Percentiles rank a stretch among this genome's conserved stretches.
phyloP scores from a whole-genome alignment of 257 asterid genomes.

The Osmanthus fragrans region DNA sequence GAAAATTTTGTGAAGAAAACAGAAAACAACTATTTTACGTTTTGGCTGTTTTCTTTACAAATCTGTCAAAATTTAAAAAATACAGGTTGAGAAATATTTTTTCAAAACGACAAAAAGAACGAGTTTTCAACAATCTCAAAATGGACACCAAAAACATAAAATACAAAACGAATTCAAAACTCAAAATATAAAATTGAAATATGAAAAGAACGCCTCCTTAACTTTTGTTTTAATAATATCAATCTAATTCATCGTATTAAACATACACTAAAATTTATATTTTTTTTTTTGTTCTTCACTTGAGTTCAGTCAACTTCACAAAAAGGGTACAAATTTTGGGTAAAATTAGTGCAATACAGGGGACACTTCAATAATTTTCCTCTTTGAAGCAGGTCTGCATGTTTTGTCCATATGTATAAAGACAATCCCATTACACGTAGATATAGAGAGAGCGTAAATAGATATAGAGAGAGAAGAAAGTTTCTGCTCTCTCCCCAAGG shows the following conservation, averaged over 20 bases:
- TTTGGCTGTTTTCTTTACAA: no score
- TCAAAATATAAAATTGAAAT: no score
- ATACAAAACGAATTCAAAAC: no score
- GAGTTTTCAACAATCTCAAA: no score
- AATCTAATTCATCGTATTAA: not conserved
- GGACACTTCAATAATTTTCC: not conserved
- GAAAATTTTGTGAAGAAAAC: no score
- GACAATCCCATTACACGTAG: not conserved
- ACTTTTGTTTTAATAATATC: not conserved
- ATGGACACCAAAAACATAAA: no score
- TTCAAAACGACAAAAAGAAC: no score
- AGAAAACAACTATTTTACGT: no score
- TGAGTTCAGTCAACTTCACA: not conserved
- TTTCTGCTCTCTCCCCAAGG: conserved; percentile 34
- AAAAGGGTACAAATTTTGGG: not conserved
- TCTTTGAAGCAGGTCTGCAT: not conserved
- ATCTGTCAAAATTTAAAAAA: no score
- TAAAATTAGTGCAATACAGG: not conserved
- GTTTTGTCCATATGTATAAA: conserved; percentile 1
- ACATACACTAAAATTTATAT: not conserved
- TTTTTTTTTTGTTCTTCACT: no score
- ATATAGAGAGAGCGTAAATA: not conserved
- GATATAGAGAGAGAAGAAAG: conserved; percentile 6
- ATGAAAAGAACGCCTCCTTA: no score
- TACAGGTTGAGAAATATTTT: no score